Percentiles rank a stretch among this genome's conserved stretches.
Evolutionary conservation across 768 basidiomycete species (phyloP).

Genomic region (Lactarius quietus): DNA sequence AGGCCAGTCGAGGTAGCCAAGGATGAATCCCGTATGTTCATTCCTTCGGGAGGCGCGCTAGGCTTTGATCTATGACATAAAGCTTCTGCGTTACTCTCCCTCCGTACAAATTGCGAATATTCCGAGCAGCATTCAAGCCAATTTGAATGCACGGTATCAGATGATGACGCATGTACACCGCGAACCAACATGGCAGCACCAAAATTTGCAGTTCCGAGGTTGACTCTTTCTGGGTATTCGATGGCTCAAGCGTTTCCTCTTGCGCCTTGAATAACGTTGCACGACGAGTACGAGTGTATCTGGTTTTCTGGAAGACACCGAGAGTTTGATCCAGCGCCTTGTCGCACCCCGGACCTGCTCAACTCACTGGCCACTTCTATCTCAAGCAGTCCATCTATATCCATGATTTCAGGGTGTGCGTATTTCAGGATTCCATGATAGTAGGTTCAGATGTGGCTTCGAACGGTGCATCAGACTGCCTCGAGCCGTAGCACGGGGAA

Average conservation of each 20-base stretch:
- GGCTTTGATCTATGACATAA: neutral
- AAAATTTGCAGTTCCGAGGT: constrained; percentile 6
- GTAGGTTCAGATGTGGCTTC: constrained; percentile 8
- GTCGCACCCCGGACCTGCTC: constrained; percentile 8
- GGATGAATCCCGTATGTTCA: constrained; percentile 7
- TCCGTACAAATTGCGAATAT: constrained; percentile 30
- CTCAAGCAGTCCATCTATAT: neutral
- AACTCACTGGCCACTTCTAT: neutral
- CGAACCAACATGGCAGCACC: neutral
- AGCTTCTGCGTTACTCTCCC: constrained; percentile 27
- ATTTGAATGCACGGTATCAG: constrained; percentile 31
- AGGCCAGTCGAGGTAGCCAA: neutral
- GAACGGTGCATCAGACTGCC: constrained; percentile 7
- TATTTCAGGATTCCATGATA: neutral
- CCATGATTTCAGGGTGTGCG: constrained; percentile 12
- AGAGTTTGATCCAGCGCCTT: constrained; percentile 22
- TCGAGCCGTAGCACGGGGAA: constrained; percentile 13
- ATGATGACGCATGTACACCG: constrained; percentile 29
- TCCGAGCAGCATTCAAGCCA: constrained; percentile 27
- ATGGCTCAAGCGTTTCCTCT: constrained; percentile 32
- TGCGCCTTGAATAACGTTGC: constrained; percentile 31
- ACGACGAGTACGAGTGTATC: constrained; percentile 24
- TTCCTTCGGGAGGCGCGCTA: neutral
- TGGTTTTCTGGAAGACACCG: constrained; percentile 7
- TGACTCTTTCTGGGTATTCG: constrained; percentile 26